A percentile compares a stretch with the other conserved stretches of the same genome.
phyloP scores from a whole-genome alignment of 2,329 filamentous ascomycete species.

The Colletotrichum sp. region DNA sequence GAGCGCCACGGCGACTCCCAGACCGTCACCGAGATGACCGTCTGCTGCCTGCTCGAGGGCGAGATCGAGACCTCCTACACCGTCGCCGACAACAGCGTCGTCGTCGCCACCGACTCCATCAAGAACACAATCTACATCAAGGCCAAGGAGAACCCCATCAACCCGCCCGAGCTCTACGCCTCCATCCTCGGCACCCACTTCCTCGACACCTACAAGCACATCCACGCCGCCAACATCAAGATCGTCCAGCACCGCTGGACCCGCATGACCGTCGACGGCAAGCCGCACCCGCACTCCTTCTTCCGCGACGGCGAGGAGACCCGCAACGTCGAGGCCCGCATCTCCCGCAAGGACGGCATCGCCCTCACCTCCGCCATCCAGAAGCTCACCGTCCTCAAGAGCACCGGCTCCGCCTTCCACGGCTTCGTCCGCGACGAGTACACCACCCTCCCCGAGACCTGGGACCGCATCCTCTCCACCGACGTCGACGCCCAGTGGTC shows the following conservation, averaged over 20 bases:
- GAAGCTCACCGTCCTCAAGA: conserved; percentile 90
- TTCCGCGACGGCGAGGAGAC: conserved; percentile 88
- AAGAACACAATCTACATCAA: conserved; percentile 98
- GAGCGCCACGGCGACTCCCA: conserved; percentile 81
- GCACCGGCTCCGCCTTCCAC: conserved; percentile 95
- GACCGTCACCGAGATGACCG: conserved; percentile 92
- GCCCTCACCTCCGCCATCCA: conserved; percentile 78
- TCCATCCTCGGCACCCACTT: conserved; percentile 88
- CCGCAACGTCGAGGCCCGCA: conserved; percentile 77
- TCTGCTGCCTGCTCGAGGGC: conserved; percentile 90
- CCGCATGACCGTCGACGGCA: conserved; percentile 83
- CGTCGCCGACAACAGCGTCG: conserved; percentile 88
- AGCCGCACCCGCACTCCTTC: conserved; percentile 95
- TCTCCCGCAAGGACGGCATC: conserved; percentile 73
- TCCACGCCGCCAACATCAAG: conserved; percentile 81
- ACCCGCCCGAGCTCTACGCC: conserved; percentile 91
- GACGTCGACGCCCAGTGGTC: conserved; percentile 88
- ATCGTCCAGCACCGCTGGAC: conserved; percentile 90
- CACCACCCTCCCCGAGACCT: conserved; percentile 88
- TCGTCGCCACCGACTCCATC: conserved; percentile 96
- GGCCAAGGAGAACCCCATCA: conserved; percentile 91
- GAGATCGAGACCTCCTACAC: conserved; percentile 93
- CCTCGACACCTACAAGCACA: conserved; percentile 85
- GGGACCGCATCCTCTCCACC: conserved; percentile 94
- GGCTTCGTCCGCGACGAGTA: conserved; percentile 93